These are phyloP conservation scores for Cryphonectria naterciae DNA, from an alignment of 2,329 filamentous ascomycete species.

Conservation along the genomic window DNA sequence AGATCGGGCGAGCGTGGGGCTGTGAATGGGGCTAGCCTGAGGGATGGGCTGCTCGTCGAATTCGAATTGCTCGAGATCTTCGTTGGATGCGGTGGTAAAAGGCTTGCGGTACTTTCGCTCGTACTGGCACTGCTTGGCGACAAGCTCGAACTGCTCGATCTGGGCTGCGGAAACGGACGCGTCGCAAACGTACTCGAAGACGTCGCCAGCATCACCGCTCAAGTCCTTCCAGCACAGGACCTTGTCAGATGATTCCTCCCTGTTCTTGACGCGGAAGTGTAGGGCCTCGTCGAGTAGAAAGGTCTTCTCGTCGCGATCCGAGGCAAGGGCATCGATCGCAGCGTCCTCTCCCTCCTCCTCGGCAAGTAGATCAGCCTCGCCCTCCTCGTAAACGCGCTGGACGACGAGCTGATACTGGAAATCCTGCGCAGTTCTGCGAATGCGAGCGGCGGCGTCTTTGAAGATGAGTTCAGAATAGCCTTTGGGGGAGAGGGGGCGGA, in stretches of 20 bases:
- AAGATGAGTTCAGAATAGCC: conserved; percentile 99
- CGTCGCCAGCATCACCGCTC: conserved; percentile 88
- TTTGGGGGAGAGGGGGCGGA: conserved; percentile 92
- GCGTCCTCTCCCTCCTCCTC: conserved; percentile 88
- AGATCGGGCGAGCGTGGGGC: conserved; percentile 58
- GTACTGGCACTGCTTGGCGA: conserved; percentile 93
- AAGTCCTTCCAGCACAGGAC: conserved; percentile 94
- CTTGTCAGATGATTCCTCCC: conserved; percentile 74
- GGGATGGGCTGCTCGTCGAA: conserved; percentile 72
- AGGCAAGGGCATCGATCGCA: conserved; percentile 71
- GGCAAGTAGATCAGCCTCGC: conserved; percentile 87
- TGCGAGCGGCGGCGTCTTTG: conserved; percentile 91
- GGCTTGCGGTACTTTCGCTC: conserved; percentile 89
- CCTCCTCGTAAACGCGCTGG: conserved; percentile 95
- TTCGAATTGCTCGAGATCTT: conserved; percentile 80
- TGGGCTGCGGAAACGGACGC: conserved; percentile 68
- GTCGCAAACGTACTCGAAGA: conserved; percentile 99
- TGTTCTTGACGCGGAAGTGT: conserved; percentile 82
- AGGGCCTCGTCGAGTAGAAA: conserved; percentile 93
- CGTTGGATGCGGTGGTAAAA: conserved; percentile 77
- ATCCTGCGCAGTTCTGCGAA: conserved; percentile 90
- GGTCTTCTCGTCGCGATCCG: conserved; percentile 94
- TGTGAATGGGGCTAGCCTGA: conserved; percentile 65
- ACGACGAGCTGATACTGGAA: conserved; percentile 97
- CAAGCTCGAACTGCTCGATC: conserved; percentile 78